phyloP scores from a whole-genome alignment of 2,329 filamentous ascomycete genomes.

The Rhinocladiella mackenziei region DNA sequence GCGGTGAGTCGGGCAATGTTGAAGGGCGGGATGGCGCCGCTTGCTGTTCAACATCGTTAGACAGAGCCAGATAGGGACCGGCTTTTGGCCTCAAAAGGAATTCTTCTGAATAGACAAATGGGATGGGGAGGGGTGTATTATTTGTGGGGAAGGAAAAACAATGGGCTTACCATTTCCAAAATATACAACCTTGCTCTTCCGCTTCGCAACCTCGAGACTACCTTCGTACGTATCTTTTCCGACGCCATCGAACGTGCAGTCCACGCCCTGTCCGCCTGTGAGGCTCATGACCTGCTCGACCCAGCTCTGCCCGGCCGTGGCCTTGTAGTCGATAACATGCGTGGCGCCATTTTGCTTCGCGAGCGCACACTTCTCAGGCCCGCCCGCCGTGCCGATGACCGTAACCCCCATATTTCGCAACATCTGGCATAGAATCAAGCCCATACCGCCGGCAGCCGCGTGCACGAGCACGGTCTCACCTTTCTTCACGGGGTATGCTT shows the following conservation, averaged over 20 bases:
- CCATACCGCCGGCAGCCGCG: slow-evolving; percentile 79
- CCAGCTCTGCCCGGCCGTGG: slow-evolving; percentile 70
- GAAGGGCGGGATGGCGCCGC: slow-evolving; percentile 69
- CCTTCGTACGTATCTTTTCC: slow-evolving; percentile 80
- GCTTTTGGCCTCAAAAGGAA: neutral
- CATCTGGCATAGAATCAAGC: slow-evolving; percentile 67
- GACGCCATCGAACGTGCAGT: slow-evolving; percentile 72
- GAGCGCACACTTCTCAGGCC: slow-evolving; percentile 65
- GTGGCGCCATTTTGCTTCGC: slow-evolving; percentile 68
- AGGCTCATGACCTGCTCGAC: slow-evolving; percentile 82
- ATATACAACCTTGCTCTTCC: slow-evolving; percentile 72
- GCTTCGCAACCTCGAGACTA: slow-evolving; percentile 66
- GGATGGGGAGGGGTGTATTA: neutral
- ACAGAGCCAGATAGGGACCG: neutral
- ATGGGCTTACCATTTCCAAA: slow-evolving; percentile 62
- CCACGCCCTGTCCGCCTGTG: slow-evolving; percentile 67
- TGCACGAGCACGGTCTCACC: slow-evolving; percentile 82
- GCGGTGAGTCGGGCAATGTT: slow-evolving; percentile 56
- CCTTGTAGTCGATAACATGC: slow-evolving; percentile 71
- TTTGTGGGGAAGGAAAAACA: neutral
- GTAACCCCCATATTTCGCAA: slow-evolving; percentile 67
- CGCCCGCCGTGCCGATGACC: slow-evolving; percentile 75
- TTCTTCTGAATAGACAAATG: neutral
- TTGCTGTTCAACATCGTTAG: no score
- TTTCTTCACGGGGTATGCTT: slow-evolving; percentile 65